Evolutionary conservation across 2,329 filamentous ascomycete species (phyloP).

Genomic region (Penicillium sp.): DNA sequence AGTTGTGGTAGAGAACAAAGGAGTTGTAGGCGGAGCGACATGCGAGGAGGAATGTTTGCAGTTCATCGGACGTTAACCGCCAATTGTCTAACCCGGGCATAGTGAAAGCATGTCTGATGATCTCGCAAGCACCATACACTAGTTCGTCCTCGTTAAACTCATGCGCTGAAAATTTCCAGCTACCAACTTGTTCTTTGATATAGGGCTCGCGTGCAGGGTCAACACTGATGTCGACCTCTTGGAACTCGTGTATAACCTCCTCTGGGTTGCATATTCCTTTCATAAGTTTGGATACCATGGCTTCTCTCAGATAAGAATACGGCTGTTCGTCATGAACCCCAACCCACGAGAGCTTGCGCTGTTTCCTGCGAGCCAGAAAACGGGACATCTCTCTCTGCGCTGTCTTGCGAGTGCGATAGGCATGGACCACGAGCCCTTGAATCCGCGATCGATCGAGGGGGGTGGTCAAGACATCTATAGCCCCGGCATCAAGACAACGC

Average conservation of each 20-base stretch:
- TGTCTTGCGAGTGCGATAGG: slow-evolving; percentile 78
- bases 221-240: slow-evolving; percentile 66
- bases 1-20: slow-evolving; percentile 97
- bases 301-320: slow-evolving; percentile 85
- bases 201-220: slow-evolving; percentile 64
- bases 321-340: slow-evolving; percentile 82
- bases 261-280: slow-evolving; percentile 78
- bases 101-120: slow-evolving; percentile 84
- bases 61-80: slow-evolving; percentile 78
- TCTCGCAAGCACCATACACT: slow-evolving; percentile 78
- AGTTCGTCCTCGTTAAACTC: slow-evolving; percentile 89
- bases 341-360: slow-evolving; percentile 88
- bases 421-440: slow-evolving; percentile 76
- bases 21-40: slow-evolving; percentile 93
- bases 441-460: slow-evolving; percentile 75
- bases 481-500: slow-evolving; percentile 80
- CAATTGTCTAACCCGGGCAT: slow-evolving; percentile 81
- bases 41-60: slow-evolving; percentile 82
- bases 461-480: slow-evolving; percentile 79
- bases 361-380: slow-evolving; percentile 70
- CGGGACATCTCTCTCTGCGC: slow-evolving; percentile 72
- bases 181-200: slow-evolving; percentile 70
- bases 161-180: slow-evolving; percentile 89
- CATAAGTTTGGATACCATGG: slow-evolving; percentile 89
- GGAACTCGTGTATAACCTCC: slow-evolving; percentile 63